phyloP scores from a whole-genome alignment of 352 stramenopile species.

The Globisporangium emineosum region DNA sequence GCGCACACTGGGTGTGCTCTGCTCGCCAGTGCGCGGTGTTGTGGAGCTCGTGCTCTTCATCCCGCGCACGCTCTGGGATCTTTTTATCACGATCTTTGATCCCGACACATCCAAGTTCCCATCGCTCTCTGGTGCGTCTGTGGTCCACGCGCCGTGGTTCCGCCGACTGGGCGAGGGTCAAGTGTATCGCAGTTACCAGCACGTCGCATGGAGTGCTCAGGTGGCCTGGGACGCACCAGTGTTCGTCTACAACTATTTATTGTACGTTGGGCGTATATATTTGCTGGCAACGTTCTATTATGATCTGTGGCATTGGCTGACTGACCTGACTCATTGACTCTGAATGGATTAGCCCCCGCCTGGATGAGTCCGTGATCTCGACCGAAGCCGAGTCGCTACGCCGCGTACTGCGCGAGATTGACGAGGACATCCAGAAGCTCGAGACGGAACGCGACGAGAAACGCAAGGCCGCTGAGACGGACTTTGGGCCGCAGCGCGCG shows the following conservation, averaged over 20 bases:
- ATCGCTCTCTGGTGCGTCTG: slow-evolving; percentile 21
- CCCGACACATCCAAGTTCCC: slow-evolving; percentile 29
- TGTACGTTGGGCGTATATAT: slow-evolving; percentile 34
- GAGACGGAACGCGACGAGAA: slow-evolving; percentile 49
- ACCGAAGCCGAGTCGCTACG: slow-evolving; percentile 68
- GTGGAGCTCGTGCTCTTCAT: slow-evolving; percentile 50
- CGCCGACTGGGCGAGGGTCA: slow-evolving; percentile 53
- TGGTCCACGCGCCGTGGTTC: slow-evolving; percentile 44
- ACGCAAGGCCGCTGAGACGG: slow-evolving; percentile 31
- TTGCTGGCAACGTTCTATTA: neutral
- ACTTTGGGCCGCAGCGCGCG: slow-evolving; percentile 70
- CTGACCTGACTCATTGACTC: neutral
- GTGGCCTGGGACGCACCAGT: slow-evolving; percentile 71
- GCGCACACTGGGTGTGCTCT: slow-evolving; percentile 48
- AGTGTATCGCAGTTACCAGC: slow-evolving; percentile 47
- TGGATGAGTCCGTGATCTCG: slow-evolving; percentile 52
- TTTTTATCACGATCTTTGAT: slow-evolving; percentile 37
- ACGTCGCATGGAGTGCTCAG: slow-evolving; percentile 37
- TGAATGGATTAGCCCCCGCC: slow-evolving; percentile 34
- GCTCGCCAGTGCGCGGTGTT: slow-evolving; percentile 49
- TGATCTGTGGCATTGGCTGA: neutral
- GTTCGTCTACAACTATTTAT: slow-evolving; percentile 69
- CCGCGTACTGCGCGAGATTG: slow-evolving; percentile 60
- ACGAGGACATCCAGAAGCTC: slow-evolving; percentile 53
- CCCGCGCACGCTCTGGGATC: slow-evolving; percentile 39